Percentiles rank a stretch among this genome's conserved stretches.
These are phyloP conservation scores for Colletotrichum sp. DNA, from an alignment of 2,329 filamentous ascomycete species.

Conservation along the genomic window DNA sequence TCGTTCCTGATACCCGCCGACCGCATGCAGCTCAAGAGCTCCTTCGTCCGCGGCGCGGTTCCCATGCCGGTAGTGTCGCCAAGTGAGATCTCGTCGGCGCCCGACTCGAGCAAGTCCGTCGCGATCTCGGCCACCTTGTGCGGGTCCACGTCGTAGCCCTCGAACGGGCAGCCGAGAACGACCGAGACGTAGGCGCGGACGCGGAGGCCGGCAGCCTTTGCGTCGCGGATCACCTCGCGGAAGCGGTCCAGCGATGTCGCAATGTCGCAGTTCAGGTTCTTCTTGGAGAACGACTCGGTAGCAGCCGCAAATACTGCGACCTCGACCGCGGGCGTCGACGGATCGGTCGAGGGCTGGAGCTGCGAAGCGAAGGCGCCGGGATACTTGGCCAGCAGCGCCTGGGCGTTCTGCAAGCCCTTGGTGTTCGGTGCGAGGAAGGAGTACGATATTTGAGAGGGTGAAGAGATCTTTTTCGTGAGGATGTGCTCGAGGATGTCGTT, in stretches of 20 bases:
- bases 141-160: constrained; percentile 68
- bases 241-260: constrained; percentile 75
- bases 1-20: constrained; percentile 72
- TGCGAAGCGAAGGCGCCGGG: constrained; percentile 56
- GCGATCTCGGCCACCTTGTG: constrained; percentile 71
- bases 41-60: constrained; percentile 72
- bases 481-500: constrained; percentile 75
- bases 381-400: constrained; percentile 54
- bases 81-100: constrained; percentile 88
- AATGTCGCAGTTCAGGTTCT: constrained; percentile 84
- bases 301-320: constrained; percentile 83
- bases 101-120: constrained; percentile 77
- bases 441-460: constrained; percentile 68
- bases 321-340: constrained; percentile 61
- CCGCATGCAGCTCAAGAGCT: constrained; percentile 67
- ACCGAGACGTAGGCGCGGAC: constrained; percentile 84
- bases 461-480: constrained; percentile 60
- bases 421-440: constrained; percentile 82
- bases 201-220: constrained; percentile 68
- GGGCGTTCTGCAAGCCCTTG: constrained; percentile 72
- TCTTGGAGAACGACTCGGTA: constrained; percentile 79
- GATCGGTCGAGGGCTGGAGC: constrained; percentile 44
- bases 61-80: constrained; percentile 94
- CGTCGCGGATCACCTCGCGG: constrained; percentile 70
- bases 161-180: constrained; percentile 81